Evolutionary conservation across 2,329 filamentous ascomycete species (phyloP).

Genomic region (Diaporthe batatas): DNA sequence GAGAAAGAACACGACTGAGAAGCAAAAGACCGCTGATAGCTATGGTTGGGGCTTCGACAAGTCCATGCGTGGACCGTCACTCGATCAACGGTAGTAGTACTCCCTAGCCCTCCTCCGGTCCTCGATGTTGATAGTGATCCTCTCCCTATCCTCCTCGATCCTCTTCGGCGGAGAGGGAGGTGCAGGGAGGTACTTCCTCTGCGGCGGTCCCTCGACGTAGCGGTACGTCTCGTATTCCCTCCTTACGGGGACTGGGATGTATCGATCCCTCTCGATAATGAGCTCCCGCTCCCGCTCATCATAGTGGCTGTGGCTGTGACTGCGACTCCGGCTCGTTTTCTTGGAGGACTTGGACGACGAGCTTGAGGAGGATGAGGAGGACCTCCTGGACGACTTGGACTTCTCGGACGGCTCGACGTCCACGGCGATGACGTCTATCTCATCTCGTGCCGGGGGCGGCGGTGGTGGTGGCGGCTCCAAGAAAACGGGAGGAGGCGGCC

Average conservation of each 20-base stretch:
- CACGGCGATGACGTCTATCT: conserved; percentile 48
- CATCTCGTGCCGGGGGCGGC: conserved; percentile 45
- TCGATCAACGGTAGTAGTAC: conserved; percentile 47
- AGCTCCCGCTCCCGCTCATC: conserved; percentile 56
- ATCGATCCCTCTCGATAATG: conserved; percentile 65
- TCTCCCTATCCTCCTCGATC: conserved; percentile 50
- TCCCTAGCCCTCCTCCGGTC: conserved; percentile 52
- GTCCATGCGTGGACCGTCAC: background rate
- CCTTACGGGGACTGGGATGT: conserved; percentile 58
- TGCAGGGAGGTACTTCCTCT: conserved; percentile 54
- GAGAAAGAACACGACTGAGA: background rate
- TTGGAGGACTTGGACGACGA: conserved; percentile 36
- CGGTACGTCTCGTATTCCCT: conserved; percentile 63
- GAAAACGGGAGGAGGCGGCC: conserved; percentile 42
- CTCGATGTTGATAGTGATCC: conserved; percentile 51
- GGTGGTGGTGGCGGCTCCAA: conserved; percentile 44
- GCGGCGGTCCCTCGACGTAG: conserved; percentile 62
- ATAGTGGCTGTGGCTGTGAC: conserved; percentile 41
- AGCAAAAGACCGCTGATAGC: background rate
- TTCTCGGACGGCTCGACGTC: conserved; percentile 47
- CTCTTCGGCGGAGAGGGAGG: conserved; percentile 50
- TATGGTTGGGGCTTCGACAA: background rate
- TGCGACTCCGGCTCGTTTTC: conserved; percentile 45
- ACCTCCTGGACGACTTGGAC: conserved; percentile 24
- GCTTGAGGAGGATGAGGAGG: conserved; percentile 36